Evolutionary conservation across 352 stramenopile species (phyloP).

Genomic region (Sclerospora graminicola): DNA sequence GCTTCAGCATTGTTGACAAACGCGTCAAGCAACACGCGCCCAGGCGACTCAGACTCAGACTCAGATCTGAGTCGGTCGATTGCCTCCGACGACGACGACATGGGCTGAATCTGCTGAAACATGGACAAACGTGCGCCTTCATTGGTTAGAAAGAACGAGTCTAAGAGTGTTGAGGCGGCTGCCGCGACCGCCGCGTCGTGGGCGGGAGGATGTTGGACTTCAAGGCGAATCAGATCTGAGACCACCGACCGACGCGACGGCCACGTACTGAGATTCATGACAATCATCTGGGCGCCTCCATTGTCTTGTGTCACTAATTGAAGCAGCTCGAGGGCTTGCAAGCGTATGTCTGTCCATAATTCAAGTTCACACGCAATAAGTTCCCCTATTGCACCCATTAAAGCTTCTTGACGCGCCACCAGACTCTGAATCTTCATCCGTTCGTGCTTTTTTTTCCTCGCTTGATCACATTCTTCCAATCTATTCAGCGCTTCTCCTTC

Average conservation of each 20-base stretch:
- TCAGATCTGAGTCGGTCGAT: conserved; percentile 1
- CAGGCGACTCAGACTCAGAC: conserved; percentile 20
- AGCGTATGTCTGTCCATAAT: conserved; percentile 39
- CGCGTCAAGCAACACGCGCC: conserved; percentile 40
- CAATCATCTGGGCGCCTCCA: conserved; percentile 59
- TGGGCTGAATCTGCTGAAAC: conserved; percentile 50
- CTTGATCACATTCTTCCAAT: conserved; percentile 35
- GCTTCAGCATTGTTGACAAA: conserved; percentile 38
- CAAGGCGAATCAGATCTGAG: conserved; percentile 43
- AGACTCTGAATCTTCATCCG: conserved; percentile 46
- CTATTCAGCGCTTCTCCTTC: conserved; percentile 51
- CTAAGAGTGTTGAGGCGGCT: conserved; percentile 46
- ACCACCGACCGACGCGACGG: conserved; percentile 39
- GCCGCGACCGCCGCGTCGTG: conserved; percentile 51
- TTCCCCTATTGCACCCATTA: conserved; percentile 59
- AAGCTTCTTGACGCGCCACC: conserved; percentile 37
- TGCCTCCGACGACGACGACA: conserved; percentile 23
- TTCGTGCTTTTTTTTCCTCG: conserved; percentile 35
- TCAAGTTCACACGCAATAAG: conserved; percentile 38
- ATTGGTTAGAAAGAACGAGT: conserved; percentile 52
- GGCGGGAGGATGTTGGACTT: conserved; percentile 35
- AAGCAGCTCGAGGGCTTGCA: conserved; percentile 58
- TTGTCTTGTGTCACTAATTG: conserved; percentile 42
- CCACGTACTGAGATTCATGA: conserved; percentile 43
- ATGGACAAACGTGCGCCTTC: conserved; percentile 56